Conservation (phyloP, 2,329 filamentous ascomycete genomes). For the Hypoxylon rubiginosum region DNA sequence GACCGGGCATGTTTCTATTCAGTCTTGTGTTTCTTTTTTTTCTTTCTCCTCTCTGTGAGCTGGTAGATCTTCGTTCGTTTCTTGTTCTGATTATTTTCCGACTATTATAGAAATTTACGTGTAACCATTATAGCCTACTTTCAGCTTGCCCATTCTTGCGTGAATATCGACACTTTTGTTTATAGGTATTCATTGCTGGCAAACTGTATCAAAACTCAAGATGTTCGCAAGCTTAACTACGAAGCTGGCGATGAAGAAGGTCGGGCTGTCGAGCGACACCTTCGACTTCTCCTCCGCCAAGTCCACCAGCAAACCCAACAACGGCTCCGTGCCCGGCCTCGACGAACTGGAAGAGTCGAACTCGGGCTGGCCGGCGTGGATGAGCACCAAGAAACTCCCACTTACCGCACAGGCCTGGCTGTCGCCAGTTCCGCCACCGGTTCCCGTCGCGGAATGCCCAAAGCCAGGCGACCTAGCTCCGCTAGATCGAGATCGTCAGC, state of each 20-base stretch:
- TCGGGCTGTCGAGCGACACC: conserved; percentile 65
- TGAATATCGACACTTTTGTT: background rate
- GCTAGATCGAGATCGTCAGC: conserved; percentile 59
- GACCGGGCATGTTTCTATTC: conserved; percentile 28
- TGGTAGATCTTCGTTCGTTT: conserved; percentile 31
- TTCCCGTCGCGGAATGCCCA: conserved; percentile 61
- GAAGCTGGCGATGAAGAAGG: conserved; percentile 70
- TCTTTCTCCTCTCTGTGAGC: conserved; percentile 17
- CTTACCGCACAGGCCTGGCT: conserved; percentile 68
- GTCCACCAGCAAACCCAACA: conserved; percentile 39
- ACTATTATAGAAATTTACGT: conserved; percentile 10
- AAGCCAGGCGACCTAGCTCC: conserved; percentile 64
- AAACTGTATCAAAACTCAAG: conserved; percentile 34
- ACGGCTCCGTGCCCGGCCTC: conserved; percentile 47
- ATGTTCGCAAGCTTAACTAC: conserved; percentile 71
- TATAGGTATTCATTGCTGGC: conserved; percentile 5
- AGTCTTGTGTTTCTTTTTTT: conserved; percentile 39
- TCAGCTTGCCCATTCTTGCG: conserved; percentile 9
- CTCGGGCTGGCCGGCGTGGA: conserved; percentile 59
- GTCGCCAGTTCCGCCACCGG: conserved; percentile 64
- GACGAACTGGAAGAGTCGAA: conserved; percentile 49
- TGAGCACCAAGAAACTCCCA: conserved; percentile 64
- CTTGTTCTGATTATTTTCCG: conserved; percentile 9
- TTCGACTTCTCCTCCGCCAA: conserved; percentile 60
- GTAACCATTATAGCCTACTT: conserved; percentile 13